Evolutionary conservation across 2,329 filamentous ascomycete species (phyloP).

Genomic region (Microdochium paspali): DNA sequence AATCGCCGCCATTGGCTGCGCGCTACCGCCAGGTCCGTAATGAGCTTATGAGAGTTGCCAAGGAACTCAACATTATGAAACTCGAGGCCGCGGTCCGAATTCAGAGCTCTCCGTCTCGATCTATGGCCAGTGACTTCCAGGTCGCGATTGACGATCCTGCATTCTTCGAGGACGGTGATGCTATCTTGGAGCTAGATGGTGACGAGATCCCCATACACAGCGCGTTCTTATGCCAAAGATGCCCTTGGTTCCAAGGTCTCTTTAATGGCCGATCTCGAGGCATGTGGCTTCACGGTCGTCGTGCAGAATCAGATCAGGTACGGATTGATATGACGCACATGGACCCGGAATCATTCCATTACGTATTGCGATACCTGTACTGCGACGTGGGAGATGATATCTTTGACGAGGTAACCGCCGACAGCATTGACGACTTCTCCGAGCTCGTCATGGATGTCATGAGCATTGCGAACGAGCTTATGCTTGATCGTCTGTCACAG

Average conservation of each 20-base stretch:
- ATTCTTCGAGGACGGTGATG: slow-evolving; percentile 74
- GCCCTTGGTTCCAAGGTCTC: slow-evolving; percentile 84
- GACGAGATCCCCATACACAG: slow-evolving; percentile 69
- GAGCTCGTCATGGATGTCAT: slow-evolving; percentile 89
- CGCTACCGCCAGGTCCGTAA: slow-evolving; percentile 71
- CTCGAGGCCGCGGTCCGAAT: slow-evolving; percentile 71
- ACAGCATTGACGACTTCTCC: slow-evolving; percentile 72
- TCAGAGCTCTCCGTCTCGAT: slow-evolving; percentile 56
- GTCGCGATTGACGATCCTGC: slow-evolving; percentile 55
- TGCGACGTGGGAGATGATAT: slow-evolving; percentile 71
- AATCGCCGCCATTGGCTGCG: slow-evolving; percentile 54
- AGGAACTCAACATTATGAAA: slow-evolving; percentile 56
- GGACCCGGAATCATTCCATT: slow-evolving; percentile 59
- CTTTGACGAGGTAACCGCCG: slow-evolving; percentile 66
- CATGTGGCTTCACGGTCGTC: slow-evolving; percentile 69
- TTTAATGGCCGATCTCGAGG: slow-evolving; percentile 84
- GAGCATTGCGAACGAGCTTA: slow-evolving; percentile 83
- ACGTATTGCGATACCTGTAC: slow-evolving; percentile 76
- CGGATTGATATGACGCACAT: slow-evolving; percentile 79
- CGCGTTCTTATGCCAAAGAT: slow-evolving; percentile 68
- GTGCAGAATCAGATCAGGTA: slow-evolving; percentile 40
- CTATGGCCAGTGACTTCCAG: slow-evolving; percentile 61
- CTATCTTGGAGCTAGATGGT: slow-evolving; percentile 68
- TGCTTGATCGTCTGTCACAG: slow-evolving; percentile 85
- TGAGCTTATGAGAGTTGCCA: slow-evolving; percentile 82